Evolutionary conservation across 768 basidiomycete genomes (phyloP).

Genomic region (Amyloporia xantha): DNA sequence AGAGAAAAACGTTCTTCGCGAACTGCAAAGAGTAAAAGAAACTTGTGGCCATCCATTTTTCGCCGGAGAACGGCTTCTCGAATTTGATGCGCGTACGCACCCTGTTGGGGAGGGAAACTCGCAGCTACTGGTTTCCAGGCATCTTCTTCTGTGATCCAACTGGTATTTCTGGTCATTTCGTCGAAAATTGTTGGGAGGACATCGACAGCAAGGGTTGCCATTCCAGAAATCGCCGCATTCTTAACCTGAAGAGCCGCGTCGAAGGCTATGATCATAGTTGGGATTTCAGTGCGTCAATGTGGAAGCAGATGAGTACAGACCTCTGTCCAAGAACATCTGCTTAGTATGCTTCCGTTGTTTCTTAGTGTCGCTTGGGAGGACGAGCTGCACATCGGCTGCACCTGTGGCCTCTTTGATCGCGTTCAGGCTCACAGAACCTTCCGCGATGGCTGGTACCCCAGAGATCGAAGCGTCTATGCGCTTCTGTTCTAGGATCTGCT

Average conservation of each 20-base stretch:
- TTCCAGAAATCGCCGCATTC: conserved; percentile 42
- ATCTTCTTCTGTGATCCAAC: conserved; percentile 74
- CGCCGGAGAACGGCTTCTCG: conserved; percentile 59
- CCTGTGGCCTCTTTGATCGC: conserved; percentile 29
- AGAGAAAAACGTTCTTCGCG: conserved; percentile 66
- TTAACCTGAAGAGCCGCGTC: conserved; percentile 54
- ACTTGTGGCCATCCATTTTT: conserved; percentile 56
- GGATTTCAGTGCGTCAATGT: not conserved
- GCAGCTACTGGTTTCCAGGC: conserved; percentile 56
- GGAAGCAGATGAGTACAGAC: conserved; percentile 25
- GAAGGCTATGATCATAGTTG: conserved; percentile 42
- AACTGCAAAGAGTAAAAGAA: conserved; percentile 58
- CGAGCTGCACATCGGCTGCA: conserved; percentile 47
- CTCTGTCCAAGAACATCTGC: conserved; percentile 62
- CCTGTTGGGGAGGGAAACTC: conserved; percentile 48
- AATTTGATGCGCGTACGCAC: conserved; percentile 59
- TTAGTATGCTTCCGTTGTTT: conserved; percentile 70
- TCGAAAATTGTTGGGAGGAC: conserved; percentile 58
- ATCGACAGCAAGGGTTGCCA: conserved; percentile 70
- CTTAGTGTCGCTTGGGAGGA: conserved; percentile 64
- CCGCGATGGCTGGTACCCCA: conserved; percentile 42
- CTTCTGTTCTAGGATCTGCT: conserved; percentile 75
- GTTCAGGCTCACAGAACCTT: conserved; percentile 26
- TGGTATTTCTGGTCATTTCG: conserved; percentile 44
- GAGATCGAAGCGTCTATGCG: conserved; percentile 62